Conservation (phyloP, 805 yeast species). For the Monosporozyma siamensis region DNA sequence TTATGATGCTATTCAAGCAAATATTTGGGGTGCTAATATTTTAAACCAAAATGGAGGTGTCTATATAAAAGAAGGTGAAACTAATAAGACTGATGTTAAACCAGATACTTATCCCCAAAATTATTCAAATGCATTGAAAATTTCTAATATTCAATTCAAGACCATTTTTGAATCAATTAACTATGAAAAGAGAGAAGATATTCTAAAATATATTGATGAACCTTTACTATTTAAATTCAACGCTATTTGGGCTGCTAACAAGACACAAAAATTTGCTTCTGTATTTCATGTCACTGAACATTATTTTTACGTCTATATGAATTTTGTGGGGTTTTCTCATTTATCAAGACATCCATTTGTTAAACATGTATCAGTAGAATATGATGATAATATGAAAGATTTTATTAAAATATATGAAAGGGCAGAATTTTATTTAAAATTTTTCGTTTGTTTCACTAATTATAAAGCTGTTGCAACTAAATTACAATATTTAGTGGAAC, state of each 20-base stretch:
- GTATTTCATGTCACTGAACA: constrained; percentile 52
- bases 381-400: constrained; percentile 5
- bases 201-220: constrained; percentile 38
- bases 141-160: constrained; percentile 64
- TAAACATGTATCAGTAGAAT: constrained; percentile 46
- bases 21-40: constrained; percentile 47
- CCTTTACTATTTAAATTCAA: constrained; percentile 51
- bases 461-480: constrained; percentile 47
- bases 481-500: constrained; percentile 47
- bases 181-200: constrained; percentile 3
- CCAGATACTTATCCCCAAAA: constrained; percentile 41
- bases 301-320: constrained; percentile 52
- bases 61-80: constrained; percentile 4
- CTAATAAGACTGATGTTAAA: background rate
- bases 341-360: constrained; percentile 40
- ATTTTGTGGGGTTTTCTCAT: constrained; percentile 63
- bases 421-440: constrained; percentile 33
- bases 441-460: constrained; percentile 46
- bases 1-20: constrained; percentile 59
- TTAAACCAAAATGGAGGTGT: constrained; percentile 7
- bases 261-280: constrained; percentile 62
- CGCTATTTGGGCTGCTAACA: constrained; percentile 60
- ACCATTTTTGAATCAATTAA: constrained; percentile 54
- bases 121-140: constrained; percentile 50
- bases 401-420: constrained; percentile 6